phyloP scores from a whole-genome alignment of 139 green algal species.

The Raphidocelis subcapitata region DNA sequence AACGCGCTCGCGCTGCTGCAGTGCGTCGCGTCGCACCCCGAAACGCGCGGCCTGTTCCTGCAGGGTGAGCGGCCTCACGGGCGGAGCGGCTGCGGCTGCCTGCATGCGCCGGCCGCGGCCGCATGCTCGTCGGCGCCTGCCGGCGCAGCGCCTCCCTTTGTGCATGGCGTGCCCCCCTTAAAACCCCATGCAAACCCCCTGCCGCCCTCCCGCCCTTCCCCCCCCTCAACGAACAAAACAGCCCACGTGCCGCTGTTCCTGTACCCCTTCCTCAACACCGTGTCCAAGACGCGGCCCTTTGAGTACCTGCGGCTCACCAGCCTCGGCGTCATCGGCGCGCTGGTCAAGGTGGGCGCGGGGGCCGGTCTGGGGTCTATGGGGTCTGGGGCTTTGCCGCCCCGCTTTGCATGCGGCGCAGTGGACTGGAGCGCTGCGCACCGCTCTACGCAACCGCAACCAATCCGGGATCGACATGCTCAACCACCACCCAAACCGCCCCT shows the following conservation, averaged over 20 bases:
- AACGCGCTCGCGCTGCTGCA: slow-evolving; percentile 97
- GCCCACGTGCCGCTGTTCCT: slow-evolving; percentile 98
- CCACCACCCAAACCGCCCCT: too few relatives aligned
- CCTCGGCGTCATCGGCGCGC: slow-evolving; percentile 95
- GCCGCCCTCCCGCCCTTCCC: background rate
- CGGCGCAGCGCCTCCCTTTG: too few relatives aligned
- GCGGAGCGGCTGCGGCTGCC: background rate
- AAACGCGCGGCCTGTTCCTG: slow-evolving; percentile 93
- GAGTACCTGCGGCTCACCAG: slow-evolving; percentile 98
- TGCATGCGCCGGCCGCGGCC: too few relatives aligned
- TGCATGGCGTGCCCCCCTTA: too few relatives aligned
- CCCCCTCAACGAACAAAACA: slow-evolving; percentile 40
- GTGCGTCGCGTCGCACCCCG: slow-evolving; percentile 95
- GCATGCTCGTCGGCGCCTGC: too few relatives aligned
- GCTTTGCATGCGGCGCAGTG: too few relatives aligned
- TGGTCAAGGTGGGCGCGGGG: slow-evolving; percentile 90
- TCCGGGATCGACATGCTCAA: too few relatives aligned
- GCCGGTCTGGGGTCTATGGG: background rate
- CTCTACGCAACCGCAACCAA: too few relatives aligned
- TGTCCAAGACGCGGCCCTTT: slow-evolving; percentile 96
- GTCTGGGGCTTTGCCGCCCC: too few relatives aligned
- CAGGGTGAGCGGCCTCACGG: slow-evolving; percentile 59
- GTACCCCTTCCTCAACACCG: slow-evolving; percentile 99
- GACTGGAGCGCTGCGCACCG: background rate
- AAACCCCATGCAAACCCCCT: too few relatives aligned